Conservation (phyloP, 2,329 filamentous ascomycete genomes). For the Colletotrichum viniferum region DNA sequence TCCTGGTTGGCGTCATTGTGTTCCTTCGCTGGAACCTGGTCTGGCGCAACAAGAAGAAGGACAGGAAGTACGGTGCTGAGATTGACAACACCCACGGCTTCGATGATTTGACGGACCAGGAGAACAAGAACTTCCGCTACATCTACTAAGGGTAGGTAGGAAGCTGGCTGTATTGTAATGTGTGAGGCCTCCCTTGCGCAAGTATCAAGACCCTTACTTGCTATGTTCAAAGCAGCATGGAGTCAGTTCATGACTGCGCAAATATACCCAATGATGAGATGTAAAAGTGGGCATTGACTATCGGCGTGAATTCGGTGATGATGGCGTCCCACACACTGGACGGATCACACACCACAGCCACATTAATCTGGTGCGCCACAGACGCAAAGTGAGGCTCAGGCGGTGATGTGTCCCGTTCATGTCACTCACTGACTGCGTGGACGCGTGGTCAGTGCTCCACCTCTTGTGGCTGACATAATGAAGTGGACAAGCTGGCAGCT, state of each 20-base stretch:
- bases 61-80: conserved; percentile 1
- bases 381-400: neutral
- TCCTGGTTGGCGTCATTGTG: conserved; percentile 27
- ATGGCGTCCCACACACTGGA: neutral
- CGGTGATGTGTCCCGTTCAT: neutral
- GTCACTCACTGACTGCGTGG: neutral
- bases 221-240: neutral
- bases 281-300: neutral
- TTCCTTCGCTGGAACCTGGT: conserved; percentile 23
- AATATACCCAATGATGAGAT: neutral
- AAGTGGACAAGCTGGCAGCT: neutral
- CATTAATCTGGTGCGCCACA: neutral
- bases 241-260: neutral
- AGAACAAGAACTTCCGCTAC: conserved; percentile 23
- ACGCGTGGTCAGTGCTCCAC: neutral
- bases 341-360: neutral
- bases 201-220: neutral
- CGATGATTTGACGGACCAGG: conserved; percentile 22
- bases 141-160: neutral
- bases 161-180: neutral
- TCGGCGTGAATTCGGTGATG: neutral
- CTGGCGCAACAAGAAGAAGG: conserved; percentile 26
- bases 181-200: neutral
- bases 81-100: conserved; percentile 19
- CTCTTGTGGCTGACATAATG: neutral